Evolutionary conservation across 2,329 filamentous ascomycete genomes (phyloP), one percentile per base, ranked within the genome.

Genomic region (Mariannaea sp.): DNA sequence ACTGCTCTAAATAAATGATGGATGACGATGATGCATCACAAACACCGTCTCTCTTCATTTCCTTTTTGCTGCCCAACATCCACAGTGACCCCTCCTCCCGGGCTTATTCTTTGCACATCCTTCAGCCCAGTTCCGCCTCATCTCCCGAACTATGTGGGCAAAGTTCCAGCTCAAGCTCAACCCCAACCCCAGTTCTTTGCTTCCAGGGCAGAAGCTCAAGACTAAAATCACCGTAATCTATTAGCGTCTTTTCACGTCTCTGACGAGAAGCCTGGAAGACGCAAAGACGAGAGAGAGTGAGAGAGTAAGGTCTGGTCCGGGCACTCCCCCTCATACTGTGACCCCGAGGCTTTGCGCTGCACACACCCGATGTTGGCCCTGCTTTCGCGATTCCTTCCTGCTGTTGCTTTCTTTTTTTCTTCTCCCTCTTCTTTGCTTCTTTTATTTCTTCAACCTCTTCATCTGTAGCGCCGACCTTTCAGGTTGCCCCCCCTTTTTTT

Each of bases 391-490:
- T 51, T 49, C 36, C 35, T 33, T 27, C 43, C 30, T 49, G 47
- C 52, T 55, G 53, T 48, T 49, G 40, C 44, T 53, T 51, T 51
- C 45, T 45, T 55, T 48, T 43, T 13, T 27, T 39, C 49, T 42
- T 44, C 30, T 53, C 47, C 30, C 45, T 38, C 53, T 27, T 42
- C 49, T 46, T 59, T 52, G 26, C 41, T 20, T 39, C 26, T 20
- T 8, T 20, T 12, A n/a, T 35, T 53, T 12, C 29, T 30, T 55
- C 16, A 20, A 35, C 29, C 45, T 27, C 32, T 27, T 29, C n/a
- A 35, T 38, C 17, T 26, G 36, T 35, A 35, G 42, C 49, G 44
- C 49, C 16, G 44, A 51, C 44, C 27, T 49, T 22, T 30, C 38
- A n/a, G n/a, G n/a, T n/a, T n/a, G n/a, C 26, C 42, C 19, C 33